Conservation (phyloP, 805 yeast genomes). For the Scheffersomyces spartinae region DNA sequence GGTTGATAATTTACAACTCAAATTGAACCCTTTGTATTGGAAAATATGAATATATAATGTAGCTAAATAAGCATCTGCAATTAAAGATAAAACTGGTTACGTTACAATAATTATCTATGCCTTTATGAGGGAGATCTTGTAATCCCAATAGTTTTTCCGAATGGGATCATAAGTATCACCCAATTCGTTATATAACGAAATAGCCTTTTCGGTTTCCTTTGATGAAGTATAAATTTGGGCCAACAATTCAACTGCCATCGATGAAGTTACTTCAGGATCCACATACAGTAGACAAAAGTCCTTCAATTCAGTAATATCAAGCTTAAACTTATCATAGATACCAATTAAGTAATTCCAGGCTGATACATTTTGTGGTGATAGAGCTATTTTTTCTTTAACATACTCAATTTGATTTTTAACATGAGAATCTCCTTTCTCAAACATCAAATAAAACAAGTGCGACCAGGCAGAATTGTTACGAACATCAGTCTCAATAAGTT, state of each 20-base stretch:
- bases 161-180: slow-evolving; percentile 48
- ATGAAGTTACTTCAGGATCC: slow-evolving; percentile 26
- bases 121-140: too few species aligned
- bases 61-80: too few species aligned
- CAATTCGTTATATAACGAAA: slow-evolving; percentile 38
- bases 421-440: slow-evolving; percentile 12
- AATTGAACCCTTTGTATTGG: too few species aligned
- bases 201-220: slow-evolving; percentile 20
- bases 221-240: slow-evolving; percentile 35
- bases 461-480: slow-evolving; percentile 93
- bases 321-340: slow-evolving; percentile 22
- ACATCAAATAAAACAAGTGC: slow-evolving; percentile 57
- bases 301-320: slow-evolving; percentile 27
- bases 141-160: slow-evolving; percentile 51
- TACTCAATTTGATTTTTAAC: slow-evolving; percentile 39
- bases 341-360: slow-evolving; percentile 79
- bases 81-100: too few species aligned
- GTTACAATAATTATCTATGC: too few species aligned
- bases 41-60: too few species aligned
- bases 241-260: slow-evolving; percentile 54
- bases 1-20: too few species aligned
- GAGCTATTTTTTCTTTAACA: slow-evolving; percentile 34
- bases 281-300: slow-evolving; percentile 31
- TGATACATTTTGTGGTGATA: slow-evolving; percentile 73
- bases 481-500: slow-evolving; percentile 47